phyloP scores from a whole-genome alignment of 75 land plant genomes.

The Selaginella moellendorffii region DNA sequence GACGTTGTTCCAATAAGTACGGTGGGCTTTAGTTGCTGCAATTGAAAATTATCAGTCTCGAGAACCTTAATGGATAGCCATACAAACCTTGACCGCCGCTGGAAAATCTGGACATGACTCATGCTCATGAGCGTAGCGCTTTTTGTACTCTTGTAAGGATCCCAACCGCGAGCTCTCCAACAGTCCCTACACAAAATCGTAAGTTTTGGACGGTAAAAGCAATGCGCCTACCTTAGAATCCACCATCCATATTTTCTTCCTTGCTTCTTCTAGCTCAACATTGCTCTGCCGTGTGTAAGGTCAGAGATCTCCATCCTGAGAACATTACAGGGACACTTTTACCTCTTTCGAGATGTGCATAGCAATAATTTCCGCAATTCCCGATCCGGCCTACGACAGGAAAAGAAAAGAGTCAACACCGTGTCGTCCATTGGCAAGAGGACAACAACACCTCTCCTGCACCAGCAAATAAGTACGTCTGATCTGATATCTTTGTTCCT shows the following conservation, averaged over 20 bases:
- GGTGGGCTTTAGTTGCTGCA: not conserved
- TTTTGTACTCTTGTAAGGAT: not conserved
- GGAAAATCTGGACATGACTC: not conserved
- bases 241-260: not conserved
- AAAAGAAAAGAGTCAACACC: not conserved
- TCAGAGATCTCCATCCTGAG: not conserved
- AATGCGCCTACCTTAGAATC: not conserved
- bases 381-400: not conserved
- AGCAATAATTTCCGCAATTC: not conserved
- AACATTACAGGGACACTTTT: not conserved
- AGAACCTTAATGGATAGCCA: not conserved
- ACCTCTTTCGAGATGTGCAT: not conserved
- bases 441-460: conserved; percentile 22
- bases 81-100: not conserved
- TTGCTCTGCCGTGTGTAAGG: not conserved
- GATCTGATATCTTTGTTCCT: not conserved
- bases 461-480: conserved; percentile 11
- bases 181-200: not conserved
- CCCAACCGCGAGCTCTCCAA: not conserved
- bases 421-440: not conserved
- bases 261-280: not conserved
- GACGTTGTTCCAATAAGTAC: not conserved
- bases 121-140: not conserved
- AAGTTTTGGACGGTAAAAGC: too few relatives aligned
- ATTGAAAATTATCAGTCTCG: not conserved